A percentile compares a stretch with the other conserved stretches of the same genome.
Evolutionary conservation across 208 protist species (phyloP).

Genomic region (Wallacemonas sp.): DNA sequence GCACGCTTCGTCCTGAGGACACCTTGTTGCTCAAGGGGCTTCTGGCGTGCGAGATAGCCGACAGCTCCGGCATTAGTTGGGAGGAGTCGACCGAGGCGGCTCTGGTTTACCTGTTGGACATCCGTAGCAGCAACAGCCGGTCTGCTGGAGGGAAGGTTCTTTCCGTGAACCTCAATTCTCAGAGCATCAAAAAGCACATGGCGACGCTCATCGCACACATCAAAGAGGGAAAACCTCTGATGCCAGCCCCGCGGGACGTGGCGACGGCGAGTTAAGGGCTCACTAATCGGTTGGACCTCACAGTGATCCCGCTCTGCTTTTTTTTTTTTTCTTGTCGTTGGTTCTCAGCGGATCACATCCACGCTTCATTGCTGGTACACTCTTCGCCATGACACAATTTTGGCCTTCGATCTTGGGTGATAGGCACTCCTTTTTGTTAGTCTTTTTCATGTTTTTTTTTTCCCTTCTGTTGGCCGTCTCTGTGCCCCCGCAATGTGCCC

Average conservation of each 20-base stretch:
- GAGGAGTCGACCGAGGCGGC: slow-evolving; percentile 87
- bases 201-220: slow-evolving; percentile 33
- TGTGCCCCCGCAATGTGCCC: too few species aligned
- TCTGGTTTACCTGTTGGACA: slow-evolving; percentile 66
- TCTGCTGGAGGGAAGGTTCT: slow-evolving; percentile 19
- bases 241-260: neutral
- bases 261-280: neutral
- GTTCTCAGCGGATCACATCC: too few species aligned
- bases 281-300: too few species aligned
- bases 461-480: too few species aligned
- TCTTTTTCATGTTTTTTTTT: too few species aligned
- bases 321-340: too few species aligned
- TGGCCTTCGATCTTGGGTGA: too few species aligned
- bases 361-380: too few species aligned
- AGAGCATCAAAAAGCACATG: slow-evolving; percentile 71
- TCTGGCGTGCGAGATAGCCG: slow-evolving; percentile 57
- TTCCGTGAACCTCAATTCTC: slow-evolving; percentile 33
- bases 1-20: slow-evolving; percentile 14
- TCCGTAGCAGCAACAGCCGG: slow-evolving; percentile 22
- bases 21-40: slow-evolving; percentile 43
- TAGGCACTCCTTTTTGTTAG: too few species aligned
- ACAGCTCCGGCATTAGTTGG: slow-evolving; percentile 72
- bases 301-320: too few species aligned
- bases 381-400: too few species aligned
- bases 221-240: slow-evolving; percentile 21